Evolutionary conservation across 2,329 filamentous ascomycete species (phyloP).

Genomic region (Alternaria sp.): DNA sequence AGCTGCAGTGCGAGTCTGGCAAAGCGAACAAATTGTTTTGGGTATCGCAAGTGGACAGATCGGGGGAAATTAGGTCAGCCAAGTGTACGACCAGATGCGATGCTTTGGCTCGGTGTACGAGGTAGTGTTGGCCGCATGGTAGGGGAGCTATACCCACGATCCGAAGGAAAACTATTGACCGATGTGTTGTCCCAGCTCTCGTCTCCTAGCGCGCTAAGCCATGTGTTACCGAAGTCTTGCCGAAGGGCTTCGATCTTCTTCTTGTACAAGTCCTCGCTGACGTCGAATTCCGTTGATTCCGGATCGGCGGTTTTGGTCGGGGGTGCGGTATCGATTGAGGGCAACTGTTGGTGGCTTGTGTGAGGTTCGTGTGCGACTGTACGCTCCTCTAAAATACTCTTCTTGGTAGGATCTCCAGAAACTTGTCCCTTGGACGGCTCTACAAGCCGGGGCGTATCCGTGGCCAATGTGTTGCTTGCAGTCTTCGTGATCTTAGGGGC

Average conservation of each 20-base stretch:
- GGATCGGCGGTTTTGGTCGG: conserved; percentile 21
- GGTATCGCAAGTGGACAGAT: conserved; percentile 45
- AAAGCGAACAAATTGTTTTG: conserved; percentile 35
- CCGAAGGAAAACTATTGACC: conserved; percentile 40
- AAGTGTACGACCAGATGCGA: conserved; percentile 48
- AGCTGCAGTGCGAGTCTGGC: conserved; percentile 6
- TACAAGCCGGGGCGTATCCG: conserved; percentile 34
- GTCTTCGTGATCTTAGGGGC: conserved; percentile 26
- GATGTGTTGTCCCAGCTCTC: conserved; percentile 62
- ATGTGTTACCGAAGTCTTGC: conserved; percentile 83
- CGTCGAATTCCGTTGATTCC: conserved; percentile 62
- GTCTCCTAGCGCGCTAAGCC: conserved; percentile 85
- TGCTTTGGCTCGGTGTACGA: conserved; percentile 48
- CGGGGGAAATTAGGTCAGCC: conserved; percentile 32
- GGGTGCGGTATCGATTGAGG: conserved; percentile 40
- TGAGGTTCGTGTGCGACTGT: conserved; percentile 27
- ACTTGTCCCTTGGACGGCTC: conserved; percentile 31
- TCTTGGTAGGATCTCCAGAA: conserved; percentile 41
- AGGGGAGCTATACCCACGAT: conserved; percentile 40
- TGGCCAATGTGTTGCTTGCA: conserved; percentile 11
- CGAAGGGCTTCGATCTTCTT: conserved; percentile 87
- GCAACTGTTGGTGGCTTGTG: conserved; percentile 36
- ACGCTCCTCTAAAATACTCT: conserved; percentile 27
- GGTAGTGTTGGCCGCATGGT: conserved; percentile 39
- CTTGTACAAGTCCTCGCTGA: conserved; percentile 78